phyloP scores from a whole-genome alignment of 345 rosid species.

The Physaria fendleri region DNA sequence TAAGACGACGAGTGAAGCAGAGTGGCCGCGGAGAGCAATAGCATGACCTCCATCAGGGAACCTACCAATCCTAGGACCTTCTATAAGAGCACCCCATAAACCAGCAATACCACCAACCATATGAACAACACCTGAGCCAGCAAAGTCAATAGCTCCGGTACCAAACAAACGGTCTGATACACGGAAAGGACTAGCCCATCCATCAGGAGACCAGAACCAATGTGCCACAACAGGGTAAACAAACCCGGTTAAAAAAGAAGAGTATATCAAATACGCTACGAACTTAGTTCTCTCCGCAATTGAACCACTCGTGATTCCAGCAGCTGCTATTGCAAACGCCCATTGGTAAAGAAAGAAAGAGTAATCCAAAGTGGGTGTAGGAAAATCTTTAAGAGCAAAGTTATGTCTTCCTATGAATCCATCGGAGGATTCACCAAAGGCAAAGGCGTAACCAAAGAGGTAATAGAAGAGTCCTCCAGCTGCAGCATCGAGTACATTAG shows the following conservation, averaged over 20 bases:
- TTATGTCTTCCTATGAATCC: constrained; percentile 75
- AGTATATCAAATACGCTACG: constrained; percentile 80
- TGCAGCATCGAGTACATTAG: constrained; percentile 91
- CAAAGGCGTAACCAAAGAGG: constrained; percentile 88
- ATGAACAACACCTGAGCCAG: constrained; percentile 75
- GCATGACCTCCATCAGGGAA: constrained; percentile 39
- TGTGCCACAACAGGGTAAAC: constrained; percentile 90
- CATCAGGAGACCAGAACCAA: constrained; percentile 86
- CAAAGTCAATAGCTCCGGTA: constrained; percentile 67
- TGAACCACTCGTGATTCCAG: constrained; percentile 91
- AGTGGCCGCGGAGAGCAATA: constrained; percentile 49
- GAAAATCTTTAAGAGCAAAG: constrained; percentile 51
- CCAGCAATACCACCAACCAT: constrained; percentile 82
- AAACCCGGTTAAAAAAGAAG: constrained; percentile 76
- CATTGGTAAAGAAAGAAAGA: constrained; percentile 83
- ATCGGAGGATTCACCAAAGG: constrained; percentile 69
- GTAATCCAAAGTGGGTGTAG: constrained; percentile 37
- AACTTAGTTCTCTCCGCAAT: constrained; percentile 88
- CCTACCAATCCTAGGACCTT: constrained; percentile 73
- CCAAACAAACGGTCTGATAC: constrained; percentile 43
- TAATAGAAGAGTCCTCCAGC: constrained; percentile 82
- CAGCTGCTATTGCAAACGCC: constrained; percentile 95
- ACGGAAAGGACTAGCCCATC: constrained; percentile 72
- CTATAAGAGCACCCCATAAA: constrained; percentile 71
- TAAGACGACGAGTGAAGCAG: constrained; percentile 60